These are phyloP conservation scores for Leccinum ponderosum DNA, from an alignment of 1,284 basidiomycete species.

Conservation along the genomic window DNA sequence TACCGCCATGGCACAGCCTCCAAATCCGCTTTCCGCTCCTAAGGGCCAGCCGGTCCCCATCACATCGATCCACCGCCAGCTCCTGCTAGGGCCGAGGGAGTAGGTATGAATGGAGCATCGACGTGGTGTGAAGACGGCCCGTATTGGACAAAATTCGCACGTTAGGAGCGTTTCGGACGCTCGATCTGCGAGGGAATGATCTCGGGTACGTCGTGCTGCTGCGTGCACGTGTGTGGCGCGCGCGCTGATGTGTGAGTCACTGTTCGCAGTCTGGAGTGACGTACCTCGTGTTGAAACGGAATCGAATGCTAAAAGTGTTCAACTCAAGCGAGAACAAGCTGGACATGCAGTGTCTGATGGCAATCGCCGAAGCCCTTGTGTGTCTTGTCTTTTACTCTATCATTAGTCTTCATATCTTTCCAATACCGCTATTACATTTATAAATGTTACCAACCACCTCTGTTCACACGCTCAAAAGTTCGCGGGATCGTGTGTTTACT, in stretches of 20 bases:
- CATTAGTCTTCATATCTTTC: no score
- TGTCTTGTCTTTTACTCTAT: slow-evolving; percentile 24
- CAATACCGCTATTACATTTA: no score
- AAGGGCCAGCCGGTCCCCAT: slow-evolving; percentile 37
- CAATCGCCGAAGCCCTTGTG: slow-evolving; percentile 88
- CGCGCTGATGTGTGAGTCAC: neutral
- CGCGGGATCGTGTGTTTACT: no score
- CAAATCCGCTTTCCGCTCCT: slow-evolving; percentile 51
- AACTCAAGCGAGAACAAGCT: slow-evolving; percentile 95
- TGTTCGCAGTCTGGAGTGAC: slow-evolving; percentile 30
- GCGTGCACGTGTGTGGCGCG: neutral
- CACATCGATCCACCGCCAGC: slow-evolving; percentile 45
- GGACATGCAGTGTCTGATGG: slow-evolving; percentile 72
- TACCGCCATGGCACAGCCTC: slow-evolving; percentile 22
- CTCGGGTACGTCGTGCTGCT: slow-evolving; percentile 55
- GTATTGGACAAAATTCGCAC: slow-evolving; percentile 81
- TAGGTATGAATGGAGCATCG: slow-evolving; percentile 6
- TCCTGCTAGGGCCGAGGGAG: neutral
- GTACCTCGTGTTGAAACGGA: slow-evolving; percentile 93
- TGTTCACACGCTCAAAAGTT: no score
- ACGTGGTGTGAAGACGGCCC: no score
- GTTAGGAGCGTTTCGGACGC: slow-evolving; percentile 81
- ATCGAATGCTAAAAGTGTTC: slow-evolving; percentile 91
- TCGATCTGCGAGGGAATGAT: slow-evolving; percentile 93
- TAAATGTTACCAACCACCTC: no score